phyloP scores from a whole-genome alignment of 352 stramenopile genomes.

The Globisporangium camurandrum region DNA sequence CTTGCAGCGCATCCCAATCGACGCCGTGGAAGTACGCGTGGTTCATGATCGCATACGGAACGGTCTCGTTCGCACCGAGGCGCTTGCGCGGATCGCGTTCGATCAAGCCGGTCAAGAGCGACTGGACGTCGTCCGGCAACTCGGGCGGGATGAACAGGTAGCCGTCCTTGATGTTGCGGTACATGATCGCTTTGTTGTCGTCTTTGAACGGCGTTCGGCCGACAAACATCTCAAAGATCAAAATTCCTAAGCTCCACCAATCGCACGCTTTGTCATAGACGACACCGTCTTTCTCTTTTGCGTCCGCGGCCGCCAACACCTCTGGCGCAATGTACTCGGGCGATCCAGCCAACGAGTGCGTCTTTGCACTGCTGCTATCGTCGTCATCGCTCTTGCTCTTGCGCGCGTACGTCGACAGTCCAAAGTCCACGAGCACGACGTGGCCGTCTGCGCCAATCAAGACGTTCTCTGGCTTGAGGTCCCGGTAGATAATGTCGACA shows the following conservation, averaged over 20 bases:
- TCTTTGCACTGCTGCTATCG: conserved; percentile 36
- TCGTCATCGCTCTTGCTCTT: conserved; percentile 15
- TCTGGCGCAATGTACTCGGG: conserved; percentile 92
- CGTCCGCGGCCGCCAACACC: conserved; percentile 64
- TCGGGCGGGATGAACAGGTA: conserved; percentile 74
- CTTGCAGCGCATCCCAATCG: conserved; percentile 81
- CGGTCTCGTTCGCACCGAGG: conserved; percentile 64
- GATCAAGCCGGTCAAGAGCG: conserved; percentile 70
- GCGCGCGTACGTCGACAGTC: conserved; percentile 76
- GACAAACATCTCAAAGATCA: conserved; percentile 89
- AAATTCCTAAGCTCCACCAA: conserved; percentile 88
- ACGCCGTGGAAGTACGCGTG: conserved; percentile 84
- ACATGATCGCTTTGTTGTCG: conserved; percentile 88
- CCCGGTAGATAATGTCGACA: conserved; percentile 86
- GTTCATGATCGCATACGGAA: conserved; percentile 86
- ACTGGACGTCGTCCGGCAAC: conserved; percentile 62
- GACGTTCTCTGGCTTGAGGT: conserved; percentile 87
- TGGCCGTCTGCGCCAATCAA: conserved; percentile 86
- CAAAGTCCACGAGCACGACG: conserved; percentile 87
- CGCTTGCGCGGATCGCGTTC: conserved; percentile 65
- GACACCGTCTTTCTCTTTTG: conserved; percentile 25
- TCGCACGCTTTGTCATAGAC: conserved; percentile 80
- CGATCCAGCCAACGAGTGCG: conserved; percentile 68
- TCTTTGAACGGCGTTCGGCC: conserved; percentile 91
- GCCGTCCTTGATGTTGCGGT: conserved; percentile 86